These are phyloP conservation scores for Pythium vanterpoolii DNA, from an alignment of 352 stramenopile species.

Conservation along the genomic window DNA sequence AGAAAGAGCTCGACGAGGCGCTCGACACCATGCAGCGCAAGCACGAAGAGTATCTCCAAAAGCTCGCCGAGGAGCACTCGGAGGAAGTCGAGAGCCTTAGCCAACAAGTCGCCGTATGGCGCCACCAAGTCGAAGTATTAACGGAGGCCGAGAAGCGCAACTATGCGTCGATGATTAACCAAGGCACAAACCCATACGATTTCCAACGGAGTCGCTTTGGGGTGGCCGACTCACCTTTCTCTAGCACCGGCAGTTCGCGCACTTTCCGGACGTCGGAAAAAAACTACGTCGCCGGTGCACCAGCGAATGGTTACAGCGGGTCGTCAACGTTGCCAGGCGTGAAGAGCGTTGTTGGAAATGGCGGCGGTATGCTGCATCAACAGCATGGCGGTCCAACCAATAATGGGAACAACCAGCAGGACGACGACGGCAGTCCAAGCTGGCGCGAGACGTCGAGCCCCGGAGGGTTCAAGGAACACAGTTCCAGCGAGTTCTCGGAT, in stretches of 20 bases:
- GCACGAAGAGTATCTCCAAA: constrained; percentile 77
- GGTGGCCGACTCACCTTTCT: constrained; percentile 24
- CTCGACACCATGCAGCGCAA: constrained; percentile 49
- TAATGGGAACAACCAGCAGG: constrained; percentile 18
- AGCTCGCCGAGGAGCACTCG: constrained; percentile 75
- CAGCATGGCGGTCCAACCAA: neutral
- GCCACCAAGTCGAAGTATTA: constrained; percentile 80
- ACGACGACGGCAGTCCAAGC: constrained; percentile 16
- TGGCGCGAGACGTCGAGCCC: constrained; percentile 23
- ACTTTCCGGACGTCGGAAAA: constrained; percentile 21
- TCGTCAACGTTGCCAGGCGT: neutral
- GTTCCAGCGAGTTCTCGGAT: constrained; percentile 30
- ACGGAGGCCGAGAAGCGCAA: constrained; percentile 81
- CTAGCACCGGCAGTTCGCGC: constrained; percentile 13
- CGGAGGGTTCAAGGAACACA: constrained; percentile 20
- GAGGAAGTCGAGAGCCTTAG: constrained; percentile 79
- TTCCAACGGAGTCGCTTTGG: constrained; percentile 53
- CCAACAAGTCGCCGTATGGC: constrained; percentile 80
- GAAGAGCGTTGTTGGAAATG: neutral
- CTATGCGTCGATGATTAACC: constrained; percentile 60
- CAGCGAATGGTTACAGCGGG: constrained; percentile 1
- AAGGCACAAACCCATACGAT: constrained; percentile 56
- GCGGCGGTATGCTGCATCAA: neutral
- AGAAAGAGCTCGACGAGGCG: constrained; percentile 52
- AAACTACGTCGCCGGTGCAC: constrained; percentile 5